These are phyloP conservation scores for Artemisia annua DNA, from an alignment of 129 eudicot species.

Conservation along the genomic window DNA sequence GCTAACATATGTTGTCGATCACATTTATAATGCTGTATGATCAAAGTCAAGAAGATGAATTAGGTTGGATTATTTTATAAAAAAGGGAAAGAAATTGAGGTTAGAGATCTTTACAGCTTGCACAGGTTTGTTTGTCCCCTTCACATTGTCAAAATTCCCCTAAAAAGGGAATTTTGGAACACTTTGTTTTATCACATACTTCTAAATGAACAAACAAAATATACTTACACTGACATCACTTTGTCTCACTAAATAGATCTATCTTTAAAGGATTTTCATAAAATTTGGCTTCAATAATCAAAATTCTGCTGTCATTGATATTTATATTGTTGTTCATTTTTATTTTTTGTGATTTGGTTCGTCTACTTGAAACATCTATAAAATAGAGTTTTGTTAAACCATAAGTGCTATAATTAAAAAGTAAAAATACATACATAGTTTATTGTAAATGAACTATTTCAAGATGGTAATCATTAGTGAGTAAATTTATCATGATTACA, in stretches of 20 bases:
- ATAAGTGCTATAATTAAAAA: no score
- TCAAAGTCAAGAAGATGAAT: constrained; percentile 6
- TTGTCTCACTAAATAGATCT: constrained; percentile 23
- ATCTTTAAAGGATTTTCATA: neutral
- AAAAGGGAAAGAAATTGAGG: neutral
- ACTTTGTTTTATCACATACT: constrained; percentile 11
- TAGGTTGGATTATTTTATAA: neutral
- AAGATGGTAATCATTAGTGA: no score
- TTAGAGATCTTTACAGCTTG: constrained; percentile 39
- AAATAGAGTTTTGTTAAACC: no score
- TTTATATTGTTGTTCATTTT: no score
- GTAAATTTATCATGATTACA: no score
- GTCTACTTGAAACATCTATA: no score
- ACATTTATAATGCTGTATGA: constrained; percentile 15
- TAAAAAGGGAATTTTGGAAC: constrained; percentile 23
- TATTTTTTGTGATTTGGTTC: no score
- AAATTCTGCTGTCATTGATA: no score
- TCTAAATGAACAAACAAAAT: constrained; percentile 25
- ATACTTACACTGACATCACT: constrained; percentile 21
- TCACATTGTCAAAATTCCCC: constrained; percentile 32
- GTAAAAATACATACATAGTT: no score
- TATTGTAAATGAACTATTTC: no score
- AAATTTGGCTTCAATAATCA: no score
- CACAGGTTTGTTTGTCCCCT: constrained; percentile 34
- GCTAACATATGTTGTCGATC: neutral